Evolutionary conservation across 805 yeast species (phyloP), one percentile per base, ranked within the genome.

Genomic region (Candida hungchunana): DNA sequence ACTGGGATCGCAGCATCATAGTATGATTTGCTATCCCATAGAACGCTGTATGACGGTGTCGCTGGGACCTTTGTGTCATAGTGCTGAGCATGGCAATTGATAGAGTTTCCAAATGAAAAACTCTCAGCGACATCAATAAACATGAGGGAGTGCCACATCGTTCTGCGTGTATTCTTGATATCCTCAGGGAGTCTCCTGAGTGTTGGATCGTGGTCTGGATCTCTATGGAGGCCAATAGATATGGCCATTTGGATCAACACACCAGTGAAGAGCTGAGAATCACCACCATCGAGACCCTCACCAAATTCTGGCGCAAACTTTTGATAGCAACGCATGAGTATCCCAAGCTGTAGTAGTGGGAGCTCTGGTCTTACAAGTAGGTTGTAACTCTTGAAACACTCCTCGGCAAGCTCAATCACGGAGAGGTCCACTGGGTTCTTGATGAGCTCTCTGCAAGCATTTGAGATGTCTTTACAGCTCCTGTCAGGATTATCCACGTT

Each of bases 191-290:
- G 18, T 6, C 10, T 7, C 15, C 23, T 30, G 13, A 31, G 10
- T 11, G 12, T 9, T 13, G 34, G 34, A 24, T 29, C 19, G 31
- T 64, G 63, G n/a, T 58, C 61, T 1, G 79, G 77, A 37, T 77
- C 82, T 33, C 79, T 59, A 50, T 77, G 70, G 25, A 77, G 47
- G 0, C 82, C 82, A 31, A 75, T 57, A 2, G 76, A 63, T 18
- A 64, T 58, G 0, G 73, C 78, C 72, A 75, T 71, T 43, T 73
- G 77, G 4, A 72, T 49, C 14, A 73, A 44, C 46, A 71, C 55
- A 5, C 75, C 73, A 4, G 66, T 61, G 37, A 64, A 70, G 4
- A 71, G 63, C 33, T 64, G 69, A 1, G 72, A 56, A 39, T 68
- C 74, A 14, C 73, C 75, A 31, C 70, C 73, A 36, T 69, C 76